phyloP scores from a whole-genome alignment of 2,329 filamentous ascomycete genomes.

The Didymella glomerata region DNA sequence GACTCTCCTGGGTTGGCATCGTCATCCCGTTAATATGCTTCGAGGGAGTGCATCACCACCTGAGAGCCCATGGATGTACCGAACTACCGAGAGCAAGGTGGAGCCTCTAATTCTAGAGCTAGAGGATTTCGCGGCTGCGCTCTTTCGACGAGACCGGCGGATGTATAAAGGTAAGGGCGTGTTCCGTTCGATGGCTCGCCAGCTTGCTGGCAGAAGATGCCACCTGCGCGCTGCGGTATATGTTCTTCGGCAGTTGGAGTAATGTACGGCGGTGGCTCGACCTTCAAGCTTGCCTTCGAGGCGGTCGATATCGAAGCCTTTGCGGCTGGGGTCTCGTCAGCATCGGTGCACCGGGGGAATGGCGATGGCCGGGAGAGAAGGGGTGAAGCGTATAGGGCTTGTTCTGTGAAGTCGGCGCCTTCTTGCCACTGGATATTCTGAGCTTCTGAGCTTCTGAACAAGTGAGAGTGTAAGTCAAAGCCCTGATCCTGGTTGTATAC shows the following conservation, averaged over 20 bases:
- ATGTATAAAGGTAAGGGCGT: background rate
- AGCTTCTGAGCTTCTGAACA: background rate
- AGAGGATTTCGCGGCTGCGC: background rate
- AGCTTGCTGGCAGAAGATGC: background rate
- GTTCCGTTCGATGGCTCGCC: background rate
- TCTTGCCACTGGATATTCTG: background rate
- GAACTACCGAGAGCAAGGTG: background rate
- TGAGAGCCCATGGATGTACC: background rate
- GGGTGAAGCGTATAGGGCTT: background rate
- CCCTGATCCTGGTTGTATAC: background rate
- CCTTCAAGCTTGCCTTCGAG: background rate
- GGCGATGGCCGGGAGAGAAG: background rate
- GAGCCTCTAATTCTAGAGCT: background rate
- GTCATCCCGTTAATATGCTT: background rate
- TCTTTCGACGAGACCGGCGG: background rate
- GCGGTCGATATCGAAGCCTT: background rate
- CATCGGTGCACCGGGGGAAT: background rate
- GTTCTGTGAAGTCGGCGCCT: background rate
- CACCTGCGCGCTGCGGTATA: background rate
- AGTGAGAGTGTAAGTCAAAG: background rate
- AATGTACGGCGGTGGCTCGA: no score
- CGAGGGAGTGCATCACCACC: background rate
- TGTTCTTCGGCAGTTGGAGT: no score
- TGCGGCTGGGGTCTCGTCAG: background rate
- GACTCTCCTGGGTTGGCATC: background rate